A percentile compares a stretch with the other conserved stretches of the same genome.
These are phyloP conservation scores for Thinopyrum elongatum DNA, from an alignment of 176 grass and related monocot genomes.

Conservation along the genomic window DNA sequence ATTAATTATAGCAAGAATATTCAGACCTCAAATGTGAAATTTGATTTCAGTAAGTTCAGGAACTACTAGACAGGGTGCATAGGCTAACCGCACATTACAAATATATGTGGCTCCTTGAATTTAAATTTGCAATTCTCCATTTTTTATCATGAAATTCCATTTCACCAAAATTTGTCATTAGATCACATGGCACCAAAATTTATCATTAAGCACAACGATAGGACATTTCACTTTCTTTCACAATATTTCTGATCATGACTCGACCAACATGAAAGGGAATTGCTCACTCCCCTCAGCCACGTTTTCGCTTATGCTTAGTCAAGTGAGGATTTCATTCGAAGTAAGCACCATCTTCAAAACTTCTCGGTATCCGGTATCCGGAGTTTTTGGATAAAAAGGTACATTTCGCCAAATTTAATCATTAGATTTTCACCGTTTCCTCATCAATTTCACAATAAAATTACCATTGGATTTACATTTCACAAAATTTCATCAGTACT, in stretches of 20 bases:
- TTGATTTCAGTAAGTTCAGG: not conserved
- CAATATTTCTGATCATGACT: too few species aligned
- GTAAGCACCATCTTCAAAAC: too few species aligned
- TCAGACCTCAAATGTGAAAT: slow-evolving; percentile 27
- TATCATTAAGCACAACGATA: not conserved
- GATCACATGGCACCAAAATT: not conserved
- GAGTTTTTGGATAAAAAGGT: too few species aligned
- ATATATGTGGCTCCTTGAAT: not conserved
- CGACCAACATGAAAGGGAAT: too few species aligned
- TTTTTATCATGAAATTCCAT: not conserved
- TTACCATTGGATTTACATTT: not conserved
- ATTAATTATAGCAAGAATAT: not conserved
- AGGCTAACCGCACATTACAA: not conserved
- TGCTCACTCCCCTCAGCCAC: too few species aligned
- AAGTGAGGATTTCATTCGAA: too few species aligned
- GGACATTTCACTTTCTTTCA: too few species aligned
- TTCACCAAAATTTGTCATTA: not conserved
- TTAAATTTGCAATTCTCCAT: not conserved
- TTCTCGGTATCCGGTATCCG: too few species aligned
- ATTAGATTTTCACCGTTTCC: not conserved
- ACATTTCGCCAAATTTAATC: not conserved
- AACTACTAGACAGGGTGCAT: not conserved
- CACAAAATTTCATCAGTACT: not conserved
- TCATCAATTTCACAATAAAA: not conserved
- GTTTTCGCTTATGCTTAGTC: too few species aligned